These are phyloP conservation scores for Citrus inodora DNA, from an alignment of 345 rosid genomes.

Conservation along the genomic window DNA sequence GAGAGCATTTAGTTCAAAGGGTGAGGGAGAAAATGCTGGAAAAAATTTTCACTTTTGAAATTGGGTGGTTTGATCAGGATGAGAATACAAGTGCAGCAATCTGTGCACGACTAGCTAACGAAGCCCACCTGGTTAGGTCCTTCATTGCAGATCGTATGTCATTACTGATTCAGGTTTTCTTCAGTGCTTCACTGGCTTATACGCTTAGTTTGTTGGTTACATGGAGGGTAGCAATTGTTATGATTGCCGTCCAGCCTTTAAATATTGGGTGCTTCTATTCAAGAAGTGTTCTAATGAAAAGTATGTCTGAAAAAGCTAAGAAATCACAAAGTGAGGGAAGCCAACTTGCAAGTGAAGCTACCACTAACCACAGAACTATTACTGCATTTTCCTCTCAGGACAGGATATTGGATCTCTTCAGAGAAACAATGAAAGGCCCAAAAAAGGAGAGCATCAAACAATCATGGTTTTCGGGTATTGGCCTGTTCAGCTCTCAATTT, in stretches of 20 bases:
- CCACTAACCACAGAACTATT: constrained; percentile 45
- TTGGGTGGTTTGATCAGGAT: constrained; percentile 50
- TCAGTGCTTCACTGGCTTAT: constrained; percentile 36
- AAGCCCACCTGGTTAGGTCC: constrained; percentile 40
- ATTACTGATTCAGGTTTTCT: constrained; percentile 35
- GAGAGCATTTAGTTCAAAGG: constrained; percentile 36
- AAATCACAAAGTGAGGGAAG: constrained; percentile 39
- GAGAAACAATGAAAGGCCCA: constrained; percentile 34
- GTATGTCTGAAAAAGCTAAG: constrained; percentile 40
- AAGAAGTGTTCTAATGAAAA: constrained; percentile 44
- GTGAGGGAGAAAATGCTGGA: constrained; percentile 35
- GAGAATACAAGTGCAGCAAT: constrained; percentile 48
- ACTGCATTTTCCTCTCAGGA: constrained; percentile 48
- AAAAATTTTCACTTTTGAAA: constrained; percentile 42
- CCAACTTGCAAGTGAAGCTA: constrained; percentile 50
- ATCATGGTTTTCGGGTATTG: constrained; percentile 48
- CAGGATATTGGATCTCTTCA: constrained; percentile 32
- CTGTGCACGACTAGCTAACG: constrained; percentile 37
- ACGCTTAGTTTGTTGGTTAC: constrained; percentile 28
- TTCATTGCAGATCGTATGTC: constrained; percentile 41
- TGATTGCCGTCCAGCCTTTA: constrained; percentile 48
- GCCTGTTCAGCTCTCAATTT: constrained; percentile 42
- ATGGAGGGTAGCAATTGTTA: constrained; percentile 44
- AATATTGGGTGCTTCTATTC: constrained; percentile 39
- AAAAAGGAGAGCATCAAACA: constrained; percentile 38